Evolutionary conservation across 805 yeast genomes (phyloP), one percentile per base, ranked within the genome.

Genomic region (Pichia membranifaciens): DNA sequence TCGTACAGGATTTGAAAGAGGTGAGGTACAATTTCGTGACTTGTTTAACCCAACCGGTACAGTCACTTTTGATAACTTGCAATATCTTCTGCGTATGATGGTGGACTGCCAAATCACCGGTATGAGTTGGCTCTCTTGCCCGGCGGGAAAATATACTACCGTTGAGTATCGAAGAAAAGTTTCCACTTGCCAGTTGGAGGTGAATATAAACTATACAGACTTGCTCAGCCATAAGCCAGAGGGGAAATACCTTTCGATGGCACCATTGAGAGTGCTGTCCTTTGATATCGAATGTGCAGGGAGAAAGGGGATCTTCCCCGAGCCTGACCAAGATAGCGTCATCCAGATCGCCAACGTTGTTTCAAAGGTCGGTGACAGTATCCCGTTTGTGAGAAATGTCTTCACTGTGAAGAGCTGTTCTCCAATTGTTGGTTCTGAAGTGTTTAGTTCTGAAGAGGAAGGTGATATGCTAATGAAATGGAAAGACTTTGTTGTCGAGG

Each of bases 221-320:
- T 64, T 93, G 44, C 62, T 87, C 0, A 74, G 96, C 1, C 98
- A 88, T 62, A 75, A 88, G 1, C 76, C 96, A 0, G 98, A 91
- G 61, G 97, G 96, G 4, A 89, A 90, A 51, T 95, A 95, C 90
- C 76, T 88, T 32, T 84, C 81, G 54, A 83, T 86, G 69, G 98
- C 99, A 1, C 99, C 99, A 0, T 72, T 93, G 50, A 82, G 99
- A 59, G 82, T 93, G 42, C 71, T 93, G 55, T 89, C 97, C 10
- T 91, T 93, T 64, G 99, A 93, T 73, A 93, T 93, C 51, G 99
- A 93, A 67, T 93, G 99, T 75, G 93, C 99, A 3, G 99, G 99
- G 39, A 79, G 99, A 66, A 85, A 87, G 54, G 99, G 99, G 45
- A 77, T 93, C 12, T 93, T 93, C 64, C 99, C 99, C 1, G 99